phyloP scores from a whole-genome alignment of 2,329 filamentous ascomycete species.

The Venturia effusa region DNA sequence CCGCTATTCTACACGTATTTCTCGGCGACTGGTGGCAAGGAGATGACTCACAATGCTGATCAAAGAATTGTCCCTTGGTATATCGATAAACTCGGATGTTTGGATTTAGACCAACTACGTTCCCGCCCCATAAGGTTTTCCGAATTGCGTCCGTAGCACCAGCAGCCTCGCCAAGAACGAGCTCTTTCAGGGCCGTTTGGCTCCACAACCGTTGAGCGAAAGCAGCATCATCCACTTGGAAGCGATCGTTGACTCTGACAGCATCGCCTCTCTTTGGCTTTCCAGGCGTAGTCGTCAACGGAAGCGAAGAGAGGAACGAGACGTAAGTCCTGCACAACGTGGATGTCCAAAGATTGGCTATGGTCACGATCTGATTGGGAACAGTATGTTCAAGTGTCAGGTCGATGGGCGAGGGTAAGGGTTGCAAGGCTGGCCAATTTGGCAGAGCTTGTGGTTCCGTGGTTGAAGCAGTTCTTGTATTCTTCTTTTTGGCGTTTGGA shows the following conservation, averaged over 20 bases:
- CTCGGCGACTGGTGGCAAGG: neutral
- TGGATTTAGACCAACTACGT: conserved; percentile 67
- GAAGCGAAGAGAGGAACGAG: conserved; percentile 58
- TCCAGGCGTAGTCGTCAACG: conserved; percentile 66
- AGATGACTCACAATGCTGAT: conserved; percentile 66
- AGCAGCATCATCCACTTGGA: conserved; percentile 62
- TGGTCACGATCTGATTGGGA: conserved; percentile 58
- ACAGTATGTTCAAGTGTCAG: conserved; percentile 36
- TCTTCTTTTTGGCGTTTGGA: conserved; percentile 2
- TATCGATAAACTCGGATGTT: conserved; percentile 90
- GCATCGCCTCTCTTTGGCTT: conserved; percentile 73
- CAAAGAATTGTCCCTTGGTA: conserved; percentile 77
- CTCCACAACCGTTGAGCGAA: conserved; percentile 73
- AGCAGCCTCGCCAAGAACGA: conserved; percentile 27
- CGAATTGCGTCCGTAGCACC: conserved; percentile 21
- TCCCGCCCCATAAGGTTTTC: conserved; percentile 58
- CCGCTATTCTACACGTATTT: conserved; percentile 9
- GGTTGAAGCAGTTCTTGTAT: neutral
- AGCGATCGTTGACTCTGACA: conserved; percentile 79
- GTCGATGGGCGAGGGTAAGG: conserved; percentile 54
- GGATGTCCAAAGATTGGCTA: conserved; percentile 64
- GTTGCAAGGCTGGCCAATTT: conserved; percentile 63
- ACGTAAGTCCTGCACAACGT: conserved; percentile 68
- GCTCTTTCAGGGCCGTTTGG: conserved; percentile 60
- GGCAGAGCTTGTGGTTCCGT: conserved; percentile 24